A percentile compares a stretch with the other conserved stretches of the same genome.
phyloP scores from a whole-genome alignment of 768 basidiomycete species.

The Leccinellum albellum region DNA sequence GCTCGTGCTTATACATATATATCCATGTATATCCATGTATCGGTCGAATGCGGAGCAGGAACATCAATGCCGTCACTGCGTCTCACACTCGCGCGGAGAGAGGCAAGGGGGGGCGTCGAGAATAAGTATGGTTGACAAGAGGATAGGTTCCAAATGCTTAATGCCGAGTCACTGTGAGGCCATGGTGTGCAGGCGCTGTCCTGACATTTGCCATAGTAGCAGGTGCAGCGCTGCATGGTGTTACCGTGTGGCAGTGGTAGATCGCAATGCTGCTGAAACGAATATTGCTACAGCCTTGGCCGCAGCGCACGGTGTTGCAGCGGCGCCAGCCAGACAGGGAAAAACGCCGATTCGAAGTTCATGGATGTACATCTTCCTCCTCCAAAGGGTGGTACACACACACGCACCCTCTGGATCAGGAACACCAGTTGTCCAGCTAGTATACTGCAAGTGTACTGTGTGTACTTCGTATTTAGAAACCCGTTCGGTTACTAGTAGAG shows the following conservation, averaged over 20 bases:
- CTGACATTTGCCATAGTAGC: not conserved
- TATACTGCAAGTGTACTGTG: not conserved
- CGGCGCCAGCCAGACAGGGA: not conserved
- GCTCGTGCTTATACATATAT: not conserved
- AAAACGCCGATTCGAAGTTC: not conserved
- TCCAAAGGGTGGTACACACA: no score
- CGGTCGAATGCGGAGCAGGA: not conserved
- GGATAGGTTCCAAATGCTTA: not conserved
- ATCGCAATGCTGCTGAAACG: not conserved
- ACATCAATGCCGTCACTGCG: not conserved
- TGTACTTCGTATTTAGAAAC: not conserved
- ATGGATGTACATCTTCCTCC: not conserved
- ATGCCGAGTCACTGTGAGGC: not conserved
- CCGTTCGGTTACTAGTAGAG: no score
- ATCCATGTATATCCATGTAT: not conserved
- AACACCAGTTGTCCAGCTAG: not conserved
- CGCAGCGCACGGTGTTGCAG: no score
- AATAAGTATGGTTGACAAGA: not conserved
- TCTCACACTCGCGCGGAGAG: not conserved
- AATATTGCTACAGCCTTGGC: no score
- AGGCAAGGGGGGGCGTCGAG: not conserved
- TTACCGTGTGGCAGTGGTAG: not conserved
- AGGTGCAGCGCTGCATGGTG: not conserved
- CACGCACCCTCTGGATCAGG: not conserved
- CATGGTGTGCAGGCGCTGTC: not conserved